Evolutionary conservation across 75 land plant genomes (phyloP).

Genomic region (Sequoia sempervirens): DNA sequence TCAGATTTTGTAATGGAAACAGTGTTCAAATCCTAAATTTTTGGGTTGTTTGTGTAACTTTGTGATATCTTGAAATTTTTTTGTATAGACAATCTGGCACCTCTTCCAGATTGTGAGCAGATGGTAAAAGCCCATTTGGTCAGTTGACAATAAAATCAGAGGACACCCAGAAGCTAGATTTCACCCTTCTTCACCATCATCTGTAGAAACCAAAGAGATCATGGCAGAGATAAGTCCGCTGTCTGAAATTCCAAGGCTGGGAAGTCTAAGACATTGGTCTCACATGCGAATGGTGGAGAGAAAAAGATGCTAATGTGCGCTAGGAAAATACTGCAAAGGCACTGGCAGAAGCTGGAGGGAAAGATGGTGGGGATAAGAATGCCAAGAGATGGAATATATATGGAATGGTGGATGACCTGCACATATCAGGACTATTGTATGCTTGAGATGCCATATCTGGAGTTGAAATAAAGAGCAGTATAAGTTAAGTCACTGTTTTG

Average conservation of each 20-base stretch:
- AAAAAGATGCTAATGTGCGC: conserved; percentile 66
- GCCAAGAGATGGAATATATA: not conserved
- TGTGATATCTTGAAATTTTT: not conserved
- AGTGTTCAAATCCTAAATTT: not conserved
- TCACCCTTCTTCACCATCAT: not conserved
- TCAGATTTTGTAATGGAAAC: not conserved
- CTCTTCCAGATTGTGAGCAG: not conserved
- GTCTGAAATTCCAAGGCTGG: conserved; percentile 24
- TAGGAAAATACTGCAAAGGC: conserved; percentile 76
- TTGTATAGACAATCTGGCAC: not conserved
- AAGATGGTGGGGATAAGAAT: conserved; percentile 6
- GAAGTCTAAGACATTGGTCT: conserved; percentile 56
- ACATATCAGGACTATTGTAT: not conserved
- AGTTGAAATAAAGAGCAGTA: not conserved
- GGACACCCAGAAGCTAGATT: not conserved
- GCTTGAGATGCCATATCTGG: not conserved
- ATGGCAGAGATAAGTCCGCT: conserved; percentile 60
- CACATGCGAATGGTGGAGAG: conserved; percentile 61
- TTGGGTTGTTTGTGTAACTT: not conserved
- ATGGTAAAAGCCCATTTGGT: not conserved
- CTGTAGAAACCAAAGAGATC: conserved; percentile 68
- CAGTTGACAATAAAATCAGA: not conserved
- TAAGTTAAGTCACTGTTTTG: not conserved
- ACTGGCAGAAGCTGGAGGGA: conserved; percentile 22
- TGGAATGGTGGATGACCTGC: not conserved